Evolutionary conservation across 2,329 filamentous ascomycete species (phyloP), one percentile per base, ranked within the genome.

Genomic region (Cladosporium oxysporum): DNA sequence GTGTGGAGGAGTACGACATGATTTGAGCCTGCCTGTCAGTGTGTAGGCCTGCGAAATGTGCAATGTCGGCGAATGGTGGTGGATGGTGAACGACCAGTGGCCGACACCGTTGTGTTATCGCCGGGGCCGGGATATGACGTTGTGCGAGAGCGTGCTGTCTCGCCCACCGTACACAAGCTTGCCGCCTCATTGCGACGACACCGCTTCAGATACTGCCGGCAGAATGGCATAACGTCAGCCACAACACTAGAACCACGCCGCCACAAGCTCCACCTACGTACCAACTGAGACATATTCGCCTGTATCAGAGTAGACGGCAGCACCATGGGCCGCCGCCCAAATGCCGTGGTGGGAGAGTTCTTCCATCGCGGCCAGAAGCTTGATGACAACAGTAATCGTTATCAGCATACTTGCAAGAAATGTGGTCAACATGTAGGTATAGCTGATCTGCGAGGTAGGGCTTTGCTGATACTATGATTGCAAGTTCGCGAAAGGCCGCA

Each of bases 331-430:
- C 87, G 92, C 76, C 90, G 90, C 80, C 92, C 91, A 70, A 94
- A 95, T 79, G 88, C 88, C 73, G 84, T 96, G 72, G 93, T 97
- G 77, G 85, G 91, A 78, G 88, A 94, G 79, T 95, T 92, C 83
- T 97, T 97, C 78, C 88, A 91, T 77, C 88, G 93, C 71, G 93
- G 93, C 11, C 86, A 88, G 47, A 97, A 97, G 80, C 85, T 97
- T 73, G 88, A 90, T 75, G 92, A 97, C 80, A 90, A 91, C 70
- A 95, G 91, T 82, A 97, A 96, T 78, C 88, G 93, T 66, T 97
- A 97, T 76, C 89, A 92, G 72, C 92, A 97, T 76, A 95, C 91
- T 14, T 97, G 93, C 86, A 94, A 91, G 78, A 85, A 88, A 70
- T 96, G 92, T 77, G 92, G 92, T 71, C 91, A 95, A 79, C 90